Evolutionary conservation across 805 yeast genomes (phyloP), one percentile per base, ranked within the genome.

Genomic region (Saccharomycopsis synnaedendra): DNA sequence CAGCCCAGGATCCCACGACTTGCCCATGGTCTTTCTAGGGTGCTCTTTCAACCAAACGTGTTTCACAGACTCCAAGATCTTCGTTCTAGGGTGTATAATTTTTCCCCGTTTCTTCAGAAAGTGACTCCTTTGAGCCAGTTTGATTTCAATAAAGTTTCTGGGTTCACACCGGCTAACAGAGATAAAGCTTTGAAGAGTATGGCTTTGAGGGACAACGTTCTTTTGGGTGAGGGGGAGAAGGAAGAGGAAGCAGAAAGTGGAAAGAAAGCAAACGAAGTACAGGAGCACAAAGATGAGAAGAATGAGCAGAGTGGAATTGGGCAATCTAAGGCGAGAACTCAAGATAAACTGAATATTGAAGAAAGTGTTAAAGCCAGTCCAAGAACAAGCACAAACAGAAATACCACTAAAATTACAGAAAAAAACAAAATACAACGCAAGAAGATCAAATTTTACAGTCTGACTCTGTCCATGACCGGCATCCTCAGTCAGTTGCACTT

Each of bases 391-490:
- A 19, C 19, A 19, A 19, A 19, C 19, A 19, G 19, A 19, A 19
- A 2, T 5, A 32, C 7, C 3, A 34, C n/a, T 2, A 19, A 10
- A 31, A 35, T 29, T 34, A 30, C 32, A 3, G 29, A 43, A 5
- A 31, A 35, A 19, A 31, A 19, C 5, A 9, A 8, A 31, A 27
- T 19, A 19, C 19, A 19, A 19, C 19, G 19, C 19, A 19, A 49
- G 53, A 42, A 56, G 55, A 39, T 67, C 56, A 59, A 62, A 48
- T 90, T 71, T 59, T 76, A 74, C 49, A 84, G 94, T 1, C 87
- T 96, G 1, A 88, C 97, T 0, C 84, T 95, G 19, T 84, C 96
- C 1, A 74, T 90, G 85, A 89, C 97, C 0, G 71, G 80, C 1
- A 64, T 80, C 0, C 69, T 90, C 41, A 69, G 80, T 3, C 94